Evolutionary conservation across 2,329 filamentous ascomycete genomes (phyloP), one percentile per base, ranked within the genome.

Genomic region (Stachybotrys chlorohalonatus): DNA sequence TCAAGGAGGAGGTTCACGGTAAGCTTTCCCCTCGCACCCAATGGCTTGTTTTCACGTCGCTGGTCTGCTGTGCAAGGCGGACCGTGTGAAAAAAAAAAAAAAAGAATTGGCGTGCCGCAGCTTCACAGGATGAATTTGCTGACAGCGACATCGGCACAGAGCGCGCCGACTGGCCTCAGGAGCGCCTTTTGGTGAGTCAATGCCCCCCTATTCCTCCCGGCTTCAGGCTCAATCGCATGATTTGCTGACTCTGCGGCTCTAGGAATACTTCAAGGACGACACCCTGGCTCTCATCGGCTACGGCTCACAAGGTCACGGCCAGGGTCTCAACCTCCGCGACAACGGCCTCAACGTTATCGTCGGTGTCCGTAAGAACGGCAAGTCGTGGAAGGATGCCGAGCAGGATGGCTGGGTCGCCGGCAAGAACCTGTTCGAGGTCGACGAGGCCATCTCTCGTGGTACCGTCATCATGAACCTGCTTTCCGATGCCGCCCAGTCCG

Each of bases 221-320:
- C 24, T 24, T 24, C 24, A 24, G 24, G 47, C 24, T 30, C 47
- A 42, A 42, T 42, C 51, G 17, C 24, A n/a, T n/a, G 39, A 52
- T 15, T 15, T 48, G 49, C 15, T 50, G 50, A 32, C 48, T 36
- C n/a, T 4, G 24, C 24, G 24, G 24, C 31, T 52, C 52, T 64
- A 96, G 89, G 90, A 97, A 63, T 99, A 93, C 87, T 99, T 99
- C 89, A 97, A 97, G 85, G 85, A 99, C 79, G 94, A 99, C 78
- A 97, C 93, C 65, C 90, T 99, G 67, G 94, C 94, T 71, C 88
- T 99, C 71, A 99, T 99, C 76, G 94, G 94, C 74, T 99, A 99
- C 79, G 94, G 81, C 69, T 96, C 92, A 61, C 92, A 96, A 81
- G 94, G 94, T 68, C 94, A 99, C 83, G 94, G 94, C 65, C 94